These are phyloP conservation scores for Catharanthus roseus DNA, from an alignment of 257 asterid genomes.

Conservation along the genomic window DNA sequence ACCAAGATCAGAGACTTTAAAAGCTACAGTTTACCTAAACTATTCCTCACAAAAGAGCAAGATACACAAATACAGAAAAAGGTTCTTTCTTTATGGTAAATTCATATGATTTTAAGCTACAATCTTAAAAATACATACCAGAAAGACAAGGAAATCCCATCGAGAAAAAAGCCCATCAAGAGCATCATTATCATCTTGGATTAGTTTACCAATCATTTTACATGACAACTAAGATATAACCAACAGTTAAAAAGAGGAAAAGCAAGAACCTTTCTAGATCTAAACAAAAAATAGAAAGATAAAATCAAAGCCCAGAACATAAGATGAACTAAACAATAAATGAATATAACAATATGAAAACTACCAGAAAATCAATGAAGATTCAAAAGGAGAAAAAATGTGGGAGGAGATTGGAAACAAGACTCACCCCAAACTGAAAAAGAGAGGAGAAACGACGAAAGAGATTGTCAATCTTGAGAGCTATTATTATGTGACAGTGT, in stretches of 20 bases:
- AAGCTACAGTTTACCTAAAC: slow-evolving; percentile 2
- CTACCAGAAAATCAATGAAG: slow-evolving; percentile 3
- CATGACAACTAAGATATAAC: neutral
- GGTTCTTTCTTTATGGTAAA: neutral
- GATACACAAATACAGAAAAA: neutral
- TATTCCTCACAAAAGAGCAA: neutral
- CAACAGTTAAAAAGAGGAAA: neutral
- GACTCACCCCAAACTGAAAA: neutral
- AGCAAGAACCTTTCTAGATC: slow-evolving; percentile 10
- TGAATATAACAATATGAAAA: neutral
- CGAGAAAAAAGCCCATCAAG: neutral
- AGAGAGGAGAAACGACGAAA: neutral
- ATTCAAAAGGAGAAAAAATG: neutral
- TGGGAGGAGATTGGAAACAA: neutral
- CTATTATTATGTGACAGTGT: slow-evolving; percentile 9
- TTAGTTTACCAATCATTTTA: neutral
- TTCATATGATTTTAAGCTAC: slow-evolving; percentile 4
- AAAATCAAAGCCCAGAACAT: neutral
- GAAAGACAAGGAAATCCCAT: slow-evolving; percentile 4
- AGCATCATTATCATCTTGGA: neutral
- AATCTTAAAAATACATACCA: slow-evolving; percentile 9
- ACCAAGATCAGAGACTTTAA: slow-evolving; percentile 7
- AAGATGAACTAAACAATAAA: neutral
- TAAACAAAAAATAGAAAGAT: neutral
- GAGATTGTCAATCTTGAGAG: neutral